Evolutionary conservation across 2,329 filamentous ascomycete species (phyloP).

Genomic region (Cytospora piceae): DNA sequence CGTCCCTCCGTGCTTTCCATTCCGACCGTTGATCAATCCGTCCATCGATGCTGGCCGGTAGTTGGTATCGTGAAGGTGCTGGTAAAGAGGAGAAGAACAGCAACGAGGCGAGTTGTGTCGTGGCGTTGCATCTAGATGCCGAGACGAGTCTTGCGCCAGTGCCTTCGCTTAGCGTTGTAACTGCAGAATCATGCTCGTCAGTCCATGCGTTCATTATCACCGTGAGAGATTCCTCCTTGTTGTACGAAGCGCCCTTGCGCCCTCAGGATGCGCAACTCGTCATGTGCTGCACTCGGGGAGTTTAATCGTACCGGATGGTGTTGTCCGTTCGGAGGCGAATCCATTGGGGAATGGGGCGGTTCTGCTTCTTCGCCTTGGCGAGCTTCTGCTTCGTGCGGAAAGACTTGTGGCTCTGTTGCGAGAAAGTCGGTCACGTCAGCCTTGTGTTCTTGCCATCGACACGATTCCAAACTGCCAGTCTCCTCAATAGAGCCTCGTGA

Average conservation of each 20-base stretch:
- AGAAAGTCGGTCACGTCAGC: slow-evolving; percentile 24
- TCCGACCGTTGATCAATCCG: slow-evolving; percentile 23
- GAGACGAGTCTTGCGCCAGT: slow-evolving; percentile 99
- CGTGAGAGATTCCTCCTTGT: slow-evolving; percentile 19
- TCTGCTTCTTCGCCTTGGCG: slow-evolving; percentile 99
- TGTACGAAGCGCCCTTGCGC: not conserved
- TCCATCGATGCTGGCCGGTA: slow-evolving; percentile 31
- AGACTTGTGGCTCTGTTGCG: slow-evolving; percentile 91
- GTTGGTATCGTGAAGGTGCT: slow-evolving; percentile 25
- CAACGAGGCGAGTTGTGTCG: slow-evolving; percentile 31
- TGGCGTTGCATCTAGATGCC: slow-evolving; percentile 80
- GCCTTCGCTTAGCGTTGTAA: slow-evolving; percentile 99
- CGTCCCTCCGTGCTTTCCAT: slow-evolving; percentile 20
- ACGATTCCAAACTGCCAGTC: slow-evolving; percentile 1
- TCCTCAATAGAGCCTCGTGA: not conserved
- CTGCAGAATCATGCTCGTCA: slow-evolving; percentile 51
- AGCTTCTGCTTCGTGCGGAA: slow-evolving; percentile 99
- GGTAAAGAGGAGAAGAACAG: slow-evolving; percentile 35
- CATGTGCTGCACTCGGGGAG: slow-evolving; percentile 9
- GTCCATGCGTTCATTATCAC: slow-evolving; percentile 24
- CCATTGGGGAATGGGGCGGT: slow-evolving; percentile 99
- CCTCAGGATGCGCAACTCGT: not conserved
- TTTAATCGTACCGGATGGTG: slow-evolving; percentile 88
- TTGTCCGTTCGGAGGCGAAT: slow-evolving; percentile 98
- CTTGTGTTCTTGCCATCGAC: slow-evolving; percentile 25